phyloP scores from a whole-genome alignment of 176 grass and related monocot species.

The Musa beccarii region DNA sequence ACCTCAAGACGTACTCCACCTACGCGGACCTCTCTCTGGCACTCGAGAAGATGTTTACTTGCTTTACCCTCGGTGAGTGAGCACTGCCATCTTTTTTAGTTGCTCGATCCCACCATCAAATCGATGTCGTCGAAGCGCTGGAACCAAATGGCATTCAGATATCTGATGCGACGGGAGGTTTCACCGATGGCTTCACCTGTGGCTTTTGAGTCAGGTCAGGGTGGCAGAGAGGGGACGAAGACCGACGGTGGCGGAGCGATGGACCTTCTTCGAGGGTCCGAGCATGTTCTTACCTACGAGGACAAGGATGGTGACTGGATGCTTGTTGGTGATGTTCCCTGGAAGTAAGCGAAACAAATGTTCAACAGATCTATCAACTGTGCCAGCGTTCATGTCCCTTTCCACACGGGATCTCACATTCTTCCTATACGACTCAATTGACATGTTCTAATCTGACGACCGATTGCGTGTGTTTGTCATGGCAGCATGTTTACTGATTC shows the following conservation, averaged over 20 bases:
- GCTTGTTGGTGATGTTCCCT: slow-evolving; percentile 74
- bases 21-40: slow-evolving; percentile 48
- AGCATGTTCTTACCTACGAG: slow-evolving; percentile 59
- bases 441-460: neutral
- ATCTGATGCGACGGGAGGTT: no score
- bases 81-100: no score
- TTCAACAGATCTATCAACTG: no score
- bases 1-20: slow-evolving; percentile 50
- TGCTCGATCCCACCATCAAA: neutral
- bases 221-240: slow-evolving; percentile 25
- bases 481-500: slow-evolving; percentile 48
- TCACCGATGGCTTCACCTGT: neutral
- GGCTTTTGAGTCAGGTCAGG: slow-evolving; percentile 11
- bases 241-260: slow-evolving; percentile 24
- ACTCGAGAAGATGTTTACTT: slow-evolving; percentile 62
- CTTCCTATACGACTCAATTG: no score
- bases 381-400: no score
- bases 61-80: slow-evolving; percentile 50
- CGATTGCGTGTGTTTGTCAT: neutral
- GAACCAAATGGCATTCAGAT: neutral
- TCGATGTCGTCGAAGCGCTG: neutral
- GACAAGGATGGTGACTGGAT: slow-evolving; percentile 76
- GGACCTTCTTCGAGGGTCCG: slow-evolving; percentile 46
- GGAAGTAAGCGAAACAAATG: slow-evolving; percentile 40
- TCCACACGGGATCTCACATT: no score